Base-by-base conservation (phyloP, 768 basidiomycete species). In the Gloeostereum incarnatum region DNA sequence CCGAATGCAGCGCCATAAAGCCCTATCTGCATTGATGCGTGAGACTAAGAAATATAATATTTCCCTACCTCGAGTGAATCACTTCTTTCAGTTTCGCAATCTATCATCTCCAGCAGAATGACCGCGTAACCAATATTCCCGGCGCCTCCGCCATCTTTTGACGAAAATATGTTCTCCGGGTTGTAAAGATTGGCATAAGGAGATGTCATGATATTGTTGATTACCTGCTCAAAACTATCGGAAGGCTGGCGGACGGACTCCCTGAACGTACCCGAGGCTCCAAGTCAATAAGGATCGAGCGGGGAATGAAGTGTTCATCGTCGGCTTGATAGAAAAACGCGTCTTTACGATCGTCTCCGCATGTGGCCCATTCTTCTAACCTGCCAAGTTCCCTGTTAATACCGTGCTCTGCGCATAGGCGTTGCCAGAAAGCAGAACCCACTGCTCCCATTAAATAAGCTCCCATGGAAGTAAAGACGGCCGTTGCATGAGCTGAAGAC, bases 321-420 rank as follows among this genome's bases (percentile, higher is more conserved):
- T 99, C 96, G n/a, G 96, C 96, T 59, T 98, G 94, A 57, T 99
- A 98, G 66, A 99, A 99, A 64, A 99, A 99, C 18, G 96, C 94
- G 61, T 99, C 96, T 55, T 98, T 99, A 49, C 96, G 72, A 61
- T 99, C 96, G 8, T 88, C 89, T 14, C 87, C 87, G 49, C 93
- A 91, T 1, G 83, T 87, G 5, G 93, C 92, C 87, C 90, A 94
- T 45, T 98, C 93, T 58, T 98, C 93, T 32, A 98, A 78, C 42
- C 90, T 89, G 20, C 96, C 96, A n/a, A n/a, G n/a, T 49, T 93
- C 86, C 41, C 85, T 83, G 57, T 75, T 91, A 65, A 99, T 98
- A n/a, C 96, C 96, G 59, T 99, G 96, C 61, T 99, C 96, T 13
- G 91, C 89, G 51, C 96, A 98, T 13, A 99, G 75, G 33, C 94